Evolutionary conservation across 1,139 yeast species (phyloP), one percentile per base, ranked within the genome.

Genomic region (Yamadazyma taylorii): DNA sequence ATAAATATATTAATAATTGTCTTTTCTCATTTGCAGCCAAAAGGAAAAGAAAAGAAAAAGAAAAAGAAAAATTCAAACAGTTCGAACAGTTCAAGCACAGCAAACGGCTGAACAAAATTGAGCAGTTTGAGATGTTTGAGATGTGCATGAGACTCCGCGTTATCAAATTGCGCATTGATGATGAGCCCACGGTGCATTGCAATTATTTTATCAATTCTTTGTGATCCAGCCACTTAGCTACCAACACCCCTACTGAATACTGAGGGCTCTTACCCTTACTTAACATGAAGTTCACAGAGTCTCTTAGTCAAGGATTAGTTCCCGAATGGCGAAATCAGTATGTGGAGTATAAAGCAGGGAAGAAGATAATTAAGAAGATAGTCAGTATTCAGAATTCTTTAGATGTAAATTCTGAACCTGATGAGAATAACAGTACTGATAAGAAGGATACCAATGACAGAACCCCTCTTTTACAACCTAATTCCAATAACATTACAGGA

Each of bases 301-400:
- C 81, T 24, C 60, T 80, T 40, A 72, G 66, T 42, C 82, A 77
- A 33, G 77, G 78, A 22, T 61, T 78, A 44, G 86, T 86, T 5
- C 95, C 96, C 2, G 96, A 88, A 58, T 88, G 96, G 96, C 73
- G 79, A 49, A 79, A 78, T 42, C 89, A 84, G 55, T 88, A 89
- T 51, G 66, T 89, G 28, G 81, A 87, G 58, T 89, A 89, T 55
- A 83, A 82, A 54, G 63, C 63, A 17, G 75, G 75, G 5, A 69
- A 68, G 49, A 68, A 67, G 47, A 47, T 63, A 35, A 67, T 69
- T 39, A 66, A 66, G 40, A 53, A 53, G 33, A 31, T 48, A 6
- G 10, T 17, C 5, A 8, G 16, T 7, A 27, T 27, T 10, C 30
- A 27, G 9, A 10, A 27, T 3, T 15, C 30, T 9, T 9, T 27